A percentile compares a stretch with the other conserved stretches of the same genome.
phyloP scores from a whole-genome alignment of 257 asterid species.

The Plantago major region DNA sequence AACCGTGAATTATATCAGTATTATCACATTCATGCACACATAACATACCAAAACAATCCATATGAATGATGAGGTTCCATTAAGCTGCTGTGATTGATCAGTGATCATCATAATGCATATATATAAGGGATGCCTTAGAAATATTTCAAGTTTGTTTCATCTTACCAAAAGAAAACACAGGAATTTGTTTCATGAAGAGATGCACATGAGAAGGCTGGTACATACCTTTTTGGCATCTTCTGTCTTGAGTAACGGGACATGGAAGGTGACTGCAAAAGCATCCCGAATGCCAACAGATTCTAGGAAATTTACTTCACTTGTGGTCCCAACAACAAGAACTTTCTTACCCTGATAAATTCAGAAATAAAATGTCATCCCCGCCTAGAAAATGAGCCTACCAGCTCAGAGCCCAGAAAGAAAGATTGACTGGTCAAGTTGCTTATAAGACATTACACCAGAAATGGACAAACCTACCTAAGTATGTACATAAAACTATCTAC shows the following conservation, averaged over 20 bases:
- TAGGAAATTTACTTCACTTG: slow-evolving; percentile 80
- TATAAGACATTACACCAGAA: slow-evolving; percentile 12
- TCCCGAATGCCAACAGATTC: slow-evolving; percentile 75
- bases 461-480: slow-evolving; percentile 1
- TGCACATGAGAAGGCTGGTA: slow-evolving; percentile 17
- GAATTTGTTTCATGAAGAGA: slow-evolving; percentile 8
- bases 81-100: background rate
- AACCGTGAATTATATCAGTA: slow-evolving; percentile 10
- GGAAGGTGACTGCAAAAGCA: slow-evolving; percentile 75
- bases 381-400: background rate
- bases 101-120: too few relatives aligned
- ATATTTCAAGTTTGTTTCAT: background rate
- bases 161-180: background rate
- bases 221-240: slow-evolving; percentile 83
- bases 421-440: slow-evolving; percentile 8
- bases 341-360: slow-evolving; percentile 67
- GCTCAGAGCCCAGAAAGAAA: slow-evolving; percentile 4
- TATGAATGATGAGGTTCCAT: background rate
- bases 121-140: background rate
- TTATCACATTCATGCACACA: background rate
- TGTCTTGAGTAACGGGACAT: slow-evolving; percentile 75
- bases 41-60: slow-evolving; percentile 1
- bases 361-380: slow-evolving; percentile 17
- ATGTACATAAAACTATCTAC: background rate
- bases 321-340: slow-evolving; percentile 86